Conservation (phyloP, 805 yeast genomes). For the Lachancea waltii region DNA sequence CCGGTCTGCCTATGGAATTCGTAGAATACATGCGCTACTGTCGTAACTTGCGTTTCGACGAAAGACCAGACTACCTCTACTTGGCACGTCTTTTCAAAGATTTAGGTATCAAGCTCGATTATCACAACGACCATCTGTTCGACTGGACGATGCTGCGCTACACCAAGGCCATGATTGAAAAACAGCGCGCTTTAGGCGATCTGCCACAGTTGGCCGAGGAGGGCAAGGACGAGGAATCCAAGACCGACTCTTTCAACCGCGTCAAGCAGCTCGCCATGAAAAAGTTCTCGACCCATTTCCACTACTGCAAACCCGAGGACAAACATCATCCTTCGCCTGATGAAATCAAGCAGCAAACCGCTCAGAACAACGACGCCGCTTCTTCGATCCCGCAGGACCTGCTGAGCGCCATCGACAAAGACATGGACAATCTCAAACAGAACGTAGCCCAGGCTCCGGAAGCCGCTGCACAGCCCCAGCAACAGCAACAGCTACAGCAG, state of each 20-base stretch:
- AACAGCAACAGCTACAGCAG: constrained; percentile 9
- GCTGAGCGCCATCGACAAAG: constrained; percentile 28
- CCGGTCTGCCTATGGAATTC: constrained; percentile 89
- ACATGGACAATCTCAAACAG: constrained; percentile 29
- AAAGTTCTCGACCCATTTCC: constrained; percentile 34
- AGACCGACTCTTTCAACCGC: constrained; percentile 31
- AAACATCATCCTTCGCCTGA: constrained; percentile 32
- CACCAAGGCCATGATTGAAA: constrained; percentile 33
- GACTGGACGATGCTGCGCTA: constrained; percentile 78
- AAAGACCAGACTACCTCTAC: constrained; percentile 89
- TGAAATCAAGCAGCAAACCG: constrained; percentile 31
- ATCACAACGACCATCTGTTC: constrained; percentile 87
- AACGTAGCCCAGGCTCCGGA: constrained; percentile 14
- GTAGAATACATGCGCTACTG: constrained; percentile 82
- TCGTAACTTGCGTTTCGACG: constrained; percentile 87
- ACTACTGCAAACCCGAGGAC: constrained; percentile 28
- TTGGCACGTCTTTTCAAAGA: constrained; percentile 86
- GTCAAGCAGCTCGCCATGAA: constrained; percentile 31
- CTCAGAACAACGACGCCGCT: constrained; percentile 23
- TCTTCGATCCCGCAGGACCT: constrained; percentile 26
- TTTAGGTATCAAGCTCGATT: constrained; percentile 78
- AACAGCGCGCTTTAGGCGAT: constrained; percentile 21
- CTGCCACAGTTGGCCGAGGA: constrained; percentile 8
- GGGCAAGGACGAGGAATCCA: constrained; percentile 14
- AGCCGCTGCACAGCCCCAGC: constrained; percentile 7